Conservation (phyloP, 108 stramenopile species). For the Stephanodiscus triporus region DNA sequence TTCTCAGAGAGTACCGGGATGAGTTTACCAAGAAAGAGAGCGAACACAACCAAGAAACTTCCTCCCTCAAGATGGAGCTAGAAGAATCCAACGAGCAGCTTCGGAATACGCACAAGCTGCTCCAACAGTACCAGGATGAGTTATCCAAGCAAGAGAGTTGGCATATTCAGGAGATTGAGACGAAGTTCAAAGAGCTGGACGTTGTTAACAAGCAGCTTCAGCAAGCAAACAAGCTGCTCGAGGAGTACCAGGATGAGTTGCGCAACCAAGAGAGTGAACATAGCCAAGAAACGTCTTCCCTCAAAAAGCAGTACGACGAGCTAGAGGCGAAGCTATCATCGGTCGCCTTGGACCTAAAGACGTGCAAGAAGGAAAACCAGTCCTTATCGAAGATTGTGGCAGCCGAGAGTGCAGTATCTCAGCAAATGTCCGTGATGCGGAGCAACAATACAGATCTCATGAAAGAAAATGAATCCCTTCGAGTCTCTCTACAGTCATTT, state of each 20-base stretch:
- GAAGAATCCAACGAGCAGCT: not conserved
- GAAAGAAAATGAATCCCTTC: conserved; percentile 38
- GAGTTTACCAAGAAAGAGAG: conserved; percentile 25
- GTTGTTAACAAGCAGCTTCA: conserved; percentile 19
- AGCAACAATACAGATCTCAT: conserved; percentile 35
- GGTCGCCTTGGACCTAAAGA: conserved; percentile 15
- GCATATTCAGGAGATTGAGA: not conserved
- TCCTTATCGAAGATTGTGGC: not conserved
- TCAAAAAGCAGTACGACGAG: conserved; percentile 16
- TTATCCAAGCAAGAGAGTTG: conserved; percentile 4
- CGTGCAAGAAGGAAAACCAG: conserved; percentile 9
- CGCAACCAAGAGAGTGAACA: conserved; percentile 23
- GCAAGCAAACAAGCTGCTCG: conserved; percentile 18
- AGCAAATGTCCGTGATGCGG: conserved; percentile 27
- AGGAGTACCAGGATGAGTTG: conserved; percentile 27
- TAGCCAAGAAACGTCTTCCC: conserved; percentile 8
- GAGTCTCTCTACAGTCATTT: conserved; percentile 27
- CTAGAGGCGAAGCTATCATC: conserved; percentile 17
- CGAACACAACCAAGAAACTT: conserved; percentile 12
- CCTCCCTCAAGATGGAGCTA: conserved; percentile 5
- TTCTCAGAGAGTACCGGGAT: conserved; percentile 20
- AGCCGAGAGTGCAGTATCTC: conserved; percentile 16
- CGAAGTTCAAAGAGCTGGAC: conserved; percentile 22
- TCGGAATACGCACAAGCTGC: not conserved
- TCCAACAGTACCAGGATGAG: conserved; percentile 13